Conservation (phyloP, 371 early-diverging fungal species). For the Mucor piriformis region DNA sequence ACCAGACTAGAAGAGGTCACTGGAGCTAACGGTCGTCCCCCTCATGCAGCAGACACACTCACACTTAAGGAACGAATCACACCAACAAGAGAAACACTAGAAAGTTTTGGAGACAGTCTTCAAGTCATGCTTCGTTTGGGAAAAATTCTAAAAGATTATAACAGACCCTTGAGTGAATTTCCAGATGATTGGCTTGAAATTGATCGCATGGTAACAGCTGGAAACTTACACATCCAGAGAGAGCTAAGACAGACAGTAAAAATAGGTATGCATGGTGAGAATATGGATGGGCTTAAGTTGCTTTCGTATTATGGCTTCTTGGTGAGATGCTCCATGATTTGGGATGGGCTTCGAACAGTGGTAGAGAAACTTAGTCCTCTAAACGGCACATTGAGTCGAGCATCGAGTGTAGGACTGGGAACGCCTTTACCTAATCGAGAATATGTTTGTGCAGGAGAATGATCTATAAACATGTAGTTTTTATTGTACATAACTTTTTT, state of each 20-base stretch:
- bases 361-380: constrained; percentile 30
- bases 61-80: constrained; percentile 15
- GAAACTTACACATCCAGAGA: constrained; percentile 16
- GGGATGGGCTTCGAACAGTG: constrained; percentile 29
- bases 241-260: constrained; percentile 17
- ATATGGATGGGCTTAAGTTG: constrained; percentile 20
- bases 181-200: constrained; percentile 27
- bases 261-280: constrained; percentile 11
- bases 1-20: constrained; percentile 5
- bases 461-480: background rate
- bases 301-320: constrained; percentile 31
- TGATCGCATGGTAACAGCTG: constrained; percentile 21
- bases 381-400: constrained; percentile 23
- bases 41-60: background rate
- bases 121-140: constrained; percentile 23
- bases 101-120: constrained; percentile 25
- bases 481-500: too few relatives aligned
- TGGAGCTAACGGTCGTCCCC: background rate
- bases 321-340: constrained; percentile 30
- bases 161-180: constrained; percentile 20
- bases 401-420: constrained; percentile 15
- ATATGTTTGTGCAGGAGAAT: background rate
- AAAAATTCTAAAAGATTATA: constrained; percentile 15
- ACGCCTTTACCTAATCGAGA: constrained; percentile 23
- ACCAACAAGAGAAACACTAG: constrained; percentile 17